phyloP scores from a whole-genome alignment of 495 filamentous ascomycete genomes.

The Daldinia caldariorum region DNA sequence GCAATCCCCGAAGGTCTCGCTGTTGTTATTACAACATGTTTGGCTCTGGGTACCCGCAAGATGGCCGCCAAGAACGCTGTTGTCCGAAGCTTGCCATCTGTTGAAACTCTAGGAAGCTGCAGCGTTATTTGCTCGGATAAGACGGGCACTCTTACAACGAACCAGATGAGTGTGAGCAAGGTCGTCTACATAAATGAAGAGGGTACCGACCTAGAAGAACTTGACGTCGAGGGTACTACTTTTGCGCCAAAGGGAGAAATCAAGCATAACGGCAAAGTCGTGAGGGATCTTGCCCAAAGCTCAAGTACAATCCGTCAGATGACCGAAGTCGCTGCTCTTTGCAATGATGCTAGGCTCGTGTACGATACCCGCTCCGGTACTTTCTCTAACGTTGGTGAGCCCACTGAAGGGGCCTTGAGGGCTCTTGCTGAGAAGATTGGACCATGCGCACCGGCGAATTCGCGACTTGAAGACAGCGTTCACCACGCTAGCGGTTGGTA shows the following conservation, averaged over 20 bases:
- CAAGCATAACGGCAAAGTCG: conserved; percentile 68
- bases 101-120: conserved; percentile 98
- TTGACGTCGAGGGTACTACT: conserved; percentile 92
- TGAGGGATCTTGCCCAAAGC: conserved; percentile 74
- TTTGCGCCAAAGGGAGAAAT: conserved; percentile 87
- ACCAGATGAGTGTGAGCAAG: conserved; percentile 99
- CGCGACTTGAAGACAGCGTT: conserved; percentile 64
- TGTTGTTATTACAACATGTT: conserved; percentile 96
- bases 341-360: conserved; percentile 87
- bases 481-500: conserved; percentile 87
- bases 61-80: conserved; percentile 99
- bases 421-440: conserved; percentile 96
- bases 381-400: conserved; percentile 90
- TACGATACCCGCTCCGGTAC: conserved; percentile 77
- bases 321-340: conserved; percentile 86
- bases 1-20: conserved; percentile 97
- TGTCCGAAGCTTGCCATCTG: conserved; percentile 92
- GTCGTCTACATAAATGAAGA: conserved; percentile 80
- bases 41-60: conserved; percentile 93
- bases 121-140: conserved; percentile 99
- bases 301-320: conserved; percentile 84
- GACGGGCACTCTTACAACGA: conserved; percentile 97
- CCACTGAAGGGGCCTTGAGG: conserved; percentile 93
- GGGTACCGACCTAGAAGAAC: conserved; percentile 81
- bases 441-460: conserved; percentile 55